Evolutionary conservation across 345 rosid genomes (phyloP), one percentile per base, ranked within the genome.

Genomic region (Viola odorata): DNA sequence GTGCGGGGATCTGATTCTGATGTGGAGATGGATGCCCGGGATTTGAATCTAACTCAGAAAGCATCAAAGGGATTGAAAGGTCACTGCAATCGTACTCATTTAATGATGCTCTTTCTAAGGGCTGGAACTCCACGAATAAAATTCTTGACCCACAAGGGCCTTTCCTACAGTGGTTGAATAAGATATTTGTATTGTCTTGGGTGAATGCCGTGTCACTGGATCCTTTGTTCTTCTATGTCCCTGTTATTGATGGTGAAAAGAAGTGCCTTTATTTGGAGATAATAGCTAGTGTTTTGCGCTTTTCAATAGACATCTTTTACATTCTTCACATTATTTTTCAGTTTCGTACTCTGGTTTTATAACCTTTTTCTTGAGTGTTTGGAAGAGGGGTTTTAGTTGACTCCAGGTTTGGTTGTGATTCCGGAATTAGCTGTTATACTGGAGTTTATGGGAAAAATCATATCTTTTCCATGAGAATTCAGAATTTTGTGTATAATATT

Each of bases 341-440:
- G 76, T 94, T 94, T 44, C 89, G 70, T 37, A 94, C 96, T 63
- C 97, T 97, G 52, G 89, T 90, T 65, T 90, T 94, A 37, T 91
- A 96, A 48, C 96, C 97, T 13, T 80, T 88, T 50, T 94, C 99
- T 62, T 89, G 99, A 14, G 97, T 94, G 32, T 94, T 94, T 54
- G 99, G 99, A 61, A 85, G 96, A 77, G 99, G 99, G 58, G 85
- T 94, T 62, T 81, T 94, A 53, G 95, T 90, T 32, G 82, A 94
- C n/a, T n/a, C n/a, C n/a, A n/a, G n/a, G n/a, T n/a, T n/a, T n/a
- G n/a, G n/a, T n/a, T n/a, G n/a, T n/a, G n/a, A n/a, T n/a, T n/a
- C n/a, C n/a, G n/a, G n/a, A n/a, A n/a, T n/a, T n/a, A n/a, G n/a
- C n/a, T n/a, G n/a, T n/a, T n/a, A n/a, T n/a, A n/a, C n/a, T n/a